Evolutionary conservation across 2,329 filamentous ascomycete genomes (phyloP), one percentile per base, ranked within the genome.

Genomic region (Cladophialophora psammophila): DNA sequence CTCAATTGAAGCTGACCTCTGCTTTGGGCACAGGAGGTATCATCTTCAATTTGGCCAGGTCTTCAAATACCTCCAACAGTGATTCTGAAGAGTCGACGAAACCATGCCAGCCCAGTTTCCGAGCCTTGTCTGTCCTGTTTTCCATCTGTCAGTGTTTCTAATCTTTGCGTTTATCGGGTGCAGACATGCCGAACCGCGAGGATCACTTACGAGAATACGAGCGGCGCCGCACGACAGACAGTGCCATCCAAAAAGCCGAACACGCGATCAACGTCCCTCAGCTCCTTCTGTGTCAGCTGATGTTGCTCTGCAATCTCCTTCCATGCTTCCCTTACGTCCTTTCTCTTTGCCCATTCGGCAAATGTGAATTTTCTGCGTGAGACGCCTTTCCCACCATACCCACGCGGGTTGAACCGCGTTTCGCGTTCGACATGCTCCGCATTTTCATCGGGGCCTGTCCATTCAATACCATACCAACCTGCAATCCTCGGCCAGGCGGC

Each of bases 401-500:
- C 80, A 12, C 72, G 66, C 61, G 73, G 76, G 36, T 76, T 73
- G 40, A 75, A 72, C 38, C 72, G 66, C 15, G 74, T 75, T 13
- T 69, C 69, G 0, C 74, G 61, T 26, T 71, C 60, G n/a, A 64
- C 63, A 62, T 72, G 74, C 12, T 71, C 57, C 2, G 57, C 62
- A 10, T 69, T 68, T 52, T 54, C 35, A 32, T 70, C 72, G 58
- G 77, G 80, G 3, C 72, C 73, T 0, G 64, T 74, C 72, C 78
- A 81, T 9, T 74, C 69, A 0, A 82, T 74, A 0, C 77, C 76
- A 71, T 81, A 85, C 78, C 80, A 82, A 5, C 73, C 72, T 0
- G 82, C 83, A 9, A 85, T 74, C 65, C 80, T 78, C 0, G 80
- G 79, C 81, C 82, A 86, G 63, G 84, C 79, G 31, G 78, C 76